Conservation (phyloP, 768 basidiomycete species). For the Tulasnella sp. region DNA sequence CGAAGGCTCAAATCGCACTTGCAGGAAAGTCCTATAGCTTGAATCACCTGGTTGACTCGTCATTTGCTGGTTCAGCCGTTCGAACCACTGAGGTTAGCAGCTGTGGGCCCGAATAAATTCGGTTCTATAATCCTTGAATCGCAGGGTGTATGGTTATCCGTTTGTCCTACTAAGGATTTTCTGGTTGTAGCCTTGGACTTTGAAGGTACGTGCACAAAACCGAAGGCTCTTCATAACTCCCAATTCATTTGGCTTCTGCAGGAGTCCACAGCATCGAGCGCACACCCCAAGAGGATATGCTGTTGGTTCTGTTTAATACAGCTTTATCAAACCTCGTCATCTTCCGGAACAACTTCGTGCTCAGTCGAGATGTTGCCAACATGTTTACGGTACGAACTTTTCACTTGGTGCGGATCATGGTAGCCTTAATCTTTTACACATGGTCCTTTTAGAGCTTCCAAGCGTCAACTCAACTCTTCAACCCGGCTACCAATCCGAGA, state of each 20-base stretch:
- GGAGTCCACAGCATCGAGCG: conserved; percentile 59
- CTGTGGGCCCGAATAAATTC: no score
- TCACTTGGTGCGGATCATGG: conserved; percentile 29
- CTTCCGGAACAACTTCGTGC: conserved; percentile 58
- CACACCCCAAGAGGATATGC: conserved; percentile 54
- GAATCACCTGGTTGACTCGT: conserved; percentile 56
- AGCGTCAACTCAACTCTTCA: conserved; percentile 36
- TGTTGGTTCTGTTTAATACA: conserved; percentile 57
- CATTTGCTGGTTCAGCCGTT: conserved; percentile 47
- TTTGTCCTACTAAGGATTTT: conserved; percentile 48
- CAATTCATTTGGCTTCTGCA: background rate
- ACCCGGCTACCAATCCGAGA: conserved; percentile 50
- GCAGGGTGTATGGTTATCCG: conserved; percentile 59
- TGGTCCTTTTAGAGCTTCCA: conserved; percentile 22
- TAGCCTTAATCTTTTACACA: background rate
- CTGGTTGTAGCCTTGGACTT: conserved; percentile 56
- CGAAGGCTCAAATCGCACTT: no score
- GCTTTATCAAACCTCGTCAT: conserved; percentile 54
- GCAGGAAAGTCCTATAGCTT: conserved; percentile 52
- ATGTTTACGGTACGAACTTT: conserved; percentile 49
- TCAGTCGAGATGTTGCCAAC: conserved; percentile 51
- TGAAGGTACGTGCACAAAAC: conserved; percentile 40
- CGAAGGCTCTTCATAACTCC: background rate
- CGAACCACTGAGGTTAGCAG: conserved; percentile 15
- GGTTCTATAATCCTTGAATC: no score